Conservation (phyloP, 2,329 filamentous ascomycete genomes). For the Trichoderma pleuroti region DNA sequence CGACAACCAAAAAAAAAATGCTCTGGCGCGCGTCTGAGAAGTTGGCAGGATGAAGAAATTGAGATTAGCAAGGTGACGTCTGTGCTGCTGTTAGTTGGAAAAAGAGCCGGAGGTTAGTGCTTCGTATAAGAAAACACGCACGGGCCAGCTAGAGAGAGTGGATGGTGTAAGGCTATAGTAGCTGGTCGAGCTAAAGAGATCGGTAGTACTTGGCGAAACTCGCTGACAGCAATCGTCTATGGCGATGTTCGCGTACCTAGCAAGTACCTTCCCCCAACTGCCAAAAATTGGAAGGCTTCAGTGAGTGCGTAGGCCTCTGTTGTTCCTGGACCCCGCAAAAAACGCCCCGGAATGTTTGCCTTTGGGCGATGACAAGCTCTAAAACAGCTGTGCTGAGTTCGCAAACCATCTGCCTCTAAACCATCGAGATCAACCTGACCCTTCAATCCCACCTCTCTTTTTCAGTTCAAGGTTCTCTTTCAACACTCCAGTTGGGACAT, state of each 20-base stretch:
- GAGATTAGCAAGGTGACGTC: slow-evolving; percentile 32
- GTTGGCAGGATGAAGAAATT: slow-evolving; percentile 19
- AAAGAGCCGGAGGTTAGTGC: not conserved
- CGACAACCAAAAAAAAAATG: not conserved
- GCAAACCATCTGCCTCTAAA: not conserved
- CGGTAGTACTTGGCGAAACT: not conserved
- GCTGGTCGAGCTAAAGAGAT: not conserved
- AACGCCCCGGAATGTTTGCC: not conserved
- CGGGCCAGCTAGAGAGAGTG: not conserved
- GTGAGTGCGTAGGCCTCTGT: slow-evolving; percentile 8
- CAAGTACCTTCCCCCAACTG: not conserved
- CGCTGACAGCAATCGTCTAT: not conserved
- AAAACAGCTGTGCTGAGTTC: not conserved
- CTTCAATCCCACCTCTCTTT: not conserved
- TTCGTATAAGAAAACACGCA: not conserved
- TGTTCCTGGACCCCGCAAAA: slow-evolving; percentile 16
- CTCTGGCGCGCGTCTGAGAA: slow-evolving; percentile 20
- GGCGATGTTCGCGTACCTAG: not conserved
- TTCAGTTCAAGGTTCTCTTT: not conserved
- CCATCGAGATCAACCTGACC: not conserved
- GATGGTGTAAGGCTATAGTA: not conserved
- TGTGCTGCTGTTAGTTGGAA: slow-evolving; percentile 18
- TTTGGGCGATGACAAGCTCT: slow-evolving; percentile 7
- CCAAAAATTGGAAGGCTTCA: not conserved
- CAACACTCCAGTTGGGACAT: not conserved